Percentiles rank a stretch among this genome's conserved stretches.
Evolutionary conservation across 768 basidiomycete genomes (phyloP).

Genomic region (Russula sp.): DNA sequence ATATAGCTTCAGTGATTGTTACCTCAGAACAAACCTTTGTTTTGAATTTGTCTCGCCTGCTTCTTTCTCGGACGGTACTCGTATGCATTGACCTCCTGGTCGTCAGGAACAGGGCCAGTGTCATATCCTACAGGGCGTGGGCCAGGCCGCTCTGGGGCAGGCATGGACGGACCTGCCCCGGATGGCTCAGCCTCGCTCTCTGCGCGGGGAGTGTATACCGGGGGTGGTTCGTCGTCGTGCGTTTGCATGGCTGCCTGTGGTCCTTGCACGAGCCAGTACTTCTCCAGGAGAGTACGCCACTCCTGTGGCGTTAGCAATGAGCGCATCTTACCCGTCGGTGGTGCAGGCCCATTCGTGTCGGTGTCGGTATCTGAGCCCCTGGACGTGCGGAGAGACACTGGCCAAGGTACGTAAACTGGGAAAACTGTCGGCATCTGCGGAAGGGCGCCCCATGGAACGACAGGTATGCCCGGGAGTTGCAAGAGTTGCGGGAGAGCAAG

Average conservation of each 20-base stretch:
- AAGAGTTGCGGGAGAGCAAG: slow-evolving; percentile 35
- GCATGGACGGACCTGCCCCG: slow-evolving; percentile 13
- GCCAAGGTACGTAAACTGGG: slow-evolving; percentile 68
- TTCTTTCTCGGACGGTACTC: slow-evolving; percentile 51
- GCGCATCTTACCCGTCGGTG: slow-evolving; percentile 33
- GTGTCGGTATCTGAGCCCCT: slow-evolving; percentile 30
- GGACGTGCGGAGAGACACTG: slow-evolving; percentile 54
- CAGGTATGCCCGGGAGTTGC: slow-evolving; percentile 48
- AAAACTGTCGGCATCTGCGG: slow-evolving; percentile 72
- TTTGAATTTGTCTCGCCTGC: slow-evolving; percentile 42
- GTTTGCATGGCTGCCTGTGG: slow-evolving; percentile 29
- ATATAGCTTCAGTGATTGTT: not conserved
- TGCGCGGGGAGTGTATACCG: slow-evolving; percentile 61
- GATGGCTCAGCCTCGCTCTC: slow-evolving; percentile 26
- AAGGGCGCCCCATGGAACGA: slow-evolving; percentile 37
- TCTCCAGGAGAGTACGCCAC: slow-evolving; percentile 68
- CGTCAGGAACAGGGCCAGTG: slow-evolving; percentile 45
- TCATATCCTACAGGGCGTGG: slow-evolving; percentile 38
- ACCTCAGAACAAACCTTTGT: slow-evolving; percentile 55
- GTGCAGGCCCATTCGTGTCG: slow-evolving; percentile 4
- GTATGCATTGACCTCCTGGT: slow-evolving; percentile 61
- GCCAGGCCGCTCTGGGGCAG: slow-evolving; percentile 32
- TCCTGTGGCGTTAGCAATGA: slow-evolving; percentile 41
- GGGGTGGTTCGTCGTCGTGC: slow-evolving; percentile 54
- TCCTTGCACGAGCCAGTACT: slow-evolving; percentile 54